Evolutionary conservation across 495 filamentous ascomycete species (phyloP).

Genomic region (Hypoxylon cercidicola): DNA sequence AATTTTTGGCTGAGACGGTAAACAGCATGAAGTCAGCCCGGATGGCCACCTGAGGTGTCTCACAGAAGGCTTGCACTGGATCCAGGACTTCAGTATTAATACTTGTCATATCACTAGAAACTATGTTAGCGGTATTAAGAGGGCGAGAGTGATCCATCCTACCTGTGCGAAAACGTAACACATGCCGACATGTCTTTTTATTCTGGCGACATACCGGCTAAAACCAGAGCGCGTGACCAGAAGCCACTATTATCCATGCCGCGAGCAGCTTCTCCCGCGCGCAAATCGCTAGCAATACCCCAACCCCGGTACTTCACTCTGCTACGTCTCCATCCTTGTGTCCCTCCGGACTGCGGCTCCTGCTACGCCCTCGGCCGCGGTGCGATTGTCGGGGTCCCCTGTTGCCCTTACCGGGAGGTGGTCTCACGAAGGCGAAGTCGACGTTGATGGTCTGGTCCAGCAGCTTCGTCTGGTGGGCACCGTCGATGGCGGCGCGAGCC

Average conservation of each 20-base stretch:
- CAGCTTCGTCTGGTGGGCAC: slow-evolving; percentile 81
- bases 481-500: slow-evolving; percentile 85
- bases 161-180: slow-evolving; percentile 40
- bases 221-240: slow-evolving; percentile 33
- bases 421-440: slow-evolving; percentile 97
- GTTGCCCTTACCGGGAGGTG: slow-evolving; percentile 75
- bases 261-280: background rate
- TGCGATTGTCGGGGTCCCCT: slow-evolving; percentile 62
- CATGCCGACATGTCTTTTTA: slow-evolving; percentile 50
- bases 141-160: slow-evolving; percentile 8
- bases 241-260: slow-evolving; percentile 6
- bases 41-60: too few relatives aligned
- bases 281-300: background rate
- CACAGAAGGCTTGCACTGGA: too few relatives aligned
- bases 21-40: too few relatives aligned
- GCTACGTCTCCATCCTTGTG: slow-evolving; percentile 44
- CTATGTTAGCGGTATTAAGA: slow-evolving; percentile 11
- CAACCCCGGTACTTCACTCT: slow-evolving; percentile 27
- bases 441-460: slow-evolving; percentile 92
- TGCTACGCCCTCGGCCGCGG: slow-evolving; percentile 58
- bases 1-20: too few relatives aligned
- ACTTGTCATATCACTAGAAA: slow-evolving; percentile 3
- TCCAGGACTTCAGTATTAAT: too few relatives aligned
- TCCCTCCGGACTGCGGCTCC: slow-evolving; percentile 56
- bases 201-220: slow-evolving; percentile 52